Evolutionary conservation across 2,329 filamentous ascomycete genomes (phyloP).

Genomic region (Ceratocystis eucalypticola): DNA sequence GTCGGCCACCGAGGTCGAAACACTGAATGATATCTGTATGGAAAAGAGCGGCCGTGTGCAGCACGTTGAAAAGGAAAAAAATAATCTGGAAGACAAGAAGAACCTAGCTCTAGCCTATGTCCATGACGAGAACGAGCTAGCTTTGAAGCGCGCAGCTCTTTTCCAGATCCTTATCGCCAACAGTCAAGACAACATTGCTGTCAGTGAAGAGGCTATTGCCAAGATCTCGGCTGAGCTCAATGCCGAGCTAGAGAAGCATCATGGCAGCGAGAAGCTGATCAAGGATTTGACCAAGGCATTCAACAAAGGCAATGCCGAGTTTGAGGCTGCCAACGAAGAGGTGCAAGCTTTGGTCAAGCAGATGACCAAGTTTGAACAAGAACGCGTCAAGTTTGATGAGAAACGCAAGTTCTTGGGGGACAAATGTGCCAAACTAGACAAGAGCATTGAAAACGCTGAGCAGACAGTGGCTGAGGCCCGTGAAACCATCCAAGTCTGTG

Average conservation of each 20-base stretch:
- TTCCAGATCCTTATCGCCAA: slow-evolving; percentile 88
- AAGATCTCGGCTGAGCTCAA: slow-evolving; percentile 82
- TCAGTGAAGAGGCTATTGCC: slow-evolving; percentile 79
- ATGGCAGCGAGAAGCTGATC: slow-evolving; percentile 79
- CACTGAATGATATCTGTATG: slow-evolving; percentile 81
- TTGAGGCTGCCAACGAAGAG: slow-evolving; percentile 68
- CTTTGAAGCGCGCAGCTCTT: slow-evolving; percentile 74
- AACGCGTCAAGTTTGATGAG: slow-evolving; percentile 93
- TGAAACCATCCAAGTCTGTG: slow-evolving; percentile 63
- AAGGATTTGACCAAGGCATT: slow-evolving; percentile 79
- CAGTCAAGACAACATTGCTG: slow-evolving; percentile 73
- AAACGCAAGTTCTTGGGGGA: slow-evolving; percentile 85
- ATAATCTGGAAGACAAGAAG: slow-evolving; percentile 87
- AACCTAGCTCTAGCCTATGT: slow-evolving; percentile 83
- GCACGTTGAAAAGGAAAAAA: slow-evolving; percentile 96
- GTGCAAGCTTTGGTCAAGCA: slow-evolving; percentile 71
- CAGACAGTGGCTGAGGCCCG: slow-evolving; percentile 61
- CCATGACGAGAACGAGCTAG: slow-evolving; percentile 83
- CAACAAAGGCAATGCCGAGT: slow-evolving; percentile 69
- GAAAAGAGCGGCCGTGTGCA: slow-evolving; percentile 94
- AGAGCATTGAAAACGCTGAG: slow-evolving; percentile 65
- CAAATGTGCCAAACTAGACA: slow-evolving; percentile 92
- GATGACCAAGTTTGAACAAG: slow-evolving; percentile 86
- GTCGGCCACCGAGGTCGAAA: slow-evolving; percentile 76
- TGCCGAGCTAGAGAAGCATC: slow-evolving; percentile 77